phyloP scores from a whole-genome alignment of 495 filamentous ascomycete species.

The Aspergillus sclerotioniger region DNA sequence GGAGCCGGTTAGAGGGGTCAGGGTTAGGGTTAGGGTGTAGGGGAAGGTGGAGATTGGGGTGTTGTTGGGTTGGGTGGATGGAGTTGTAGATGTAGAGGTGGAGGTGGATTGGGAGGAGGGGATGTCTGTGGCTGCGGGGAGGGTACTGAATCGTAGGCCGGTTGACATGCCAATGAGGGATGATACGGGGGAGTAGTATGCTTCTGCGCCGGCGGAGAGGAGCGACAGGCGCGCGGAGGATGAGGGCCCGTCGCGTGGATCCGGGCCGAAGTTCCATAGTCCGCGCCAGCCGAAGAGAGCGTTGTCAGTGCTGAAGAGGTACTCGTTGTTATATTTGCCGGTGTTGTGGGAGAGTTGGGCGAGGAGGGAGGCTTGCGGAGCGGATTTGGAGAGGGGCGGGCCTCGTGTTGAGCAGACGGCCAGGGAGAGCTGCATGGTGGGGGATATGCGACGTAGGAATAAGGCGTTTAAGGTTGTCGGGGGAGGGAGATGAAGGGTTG shows the following conservation, averaged over 20 bases:
- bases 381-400: conserved; percentile 41
- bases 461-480: conserved; percentile 81
- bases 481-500: conserved; percentile 78
- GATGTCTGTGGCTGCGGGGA: conserved; percentile 75
- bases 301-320: conserved; percentile 88
- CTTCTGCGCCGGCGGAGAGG: conserved; percentile 82
- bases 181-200: conserved; percentile 91
- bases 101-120: conserved; percentile 20
- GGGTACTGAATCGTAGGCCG: conserved; percentile 83
- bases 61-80: conserved; percentile 10
- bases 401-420: conserved; percentile 76
- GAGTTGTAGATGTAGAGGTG: conserved; percentile 20
- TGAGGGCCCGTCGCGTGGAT: conserved; percentile 53
- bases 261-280: conserved; percentile 89
- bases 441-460: conserved; percentile 77
- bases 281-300: conserved; percentile 83
- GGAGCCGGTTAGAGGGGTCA: conserved; percentile 92
- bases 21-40: conserved; percentile 84
- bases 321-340: conserved; percentile 86
- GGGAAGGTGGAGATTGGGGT: conserved; percentile 60
- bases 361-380: conserved; percentile 52
- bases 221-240: conserved; percentile 32
- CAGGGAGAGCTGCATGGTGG: conserved; percentile 74
- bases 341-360: conserved; percentile 83
- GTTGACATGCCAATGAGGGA: conserved; percentile 82